Conservation (phyloP, 2,329 filamentous ascomycete genomes). For the Paecilomyces sp. region DNA sequence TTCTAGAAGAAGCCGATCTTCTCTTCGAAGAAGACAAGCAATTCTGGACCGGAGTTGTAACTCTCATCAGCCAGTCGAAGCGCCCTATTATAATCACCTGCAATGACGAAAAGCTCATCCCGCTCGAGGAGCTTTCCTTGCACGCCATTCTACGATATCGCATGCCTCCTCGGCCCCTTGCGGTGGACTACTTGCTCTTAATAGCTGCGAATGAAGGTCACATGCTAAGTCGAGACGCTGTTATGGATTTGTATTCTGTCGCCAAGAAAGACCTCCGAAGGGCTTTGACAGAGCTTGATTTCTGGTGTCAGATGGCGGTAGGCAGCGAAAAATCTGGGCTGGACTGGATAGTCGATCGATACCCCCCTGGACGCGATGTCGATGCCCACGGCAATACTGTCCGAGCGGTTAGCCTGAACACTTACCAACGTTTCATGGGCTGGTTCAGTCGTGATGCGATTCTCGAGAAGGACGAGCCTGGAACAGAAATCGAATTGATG, state of each 20-base stretch:
- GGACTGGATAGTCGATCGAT: slow-evolving; percentile 79
- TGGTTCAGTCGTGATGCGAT: slow-evolving; percentile 59
- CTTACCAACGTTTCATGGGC: slow-evolving; percentile 73
- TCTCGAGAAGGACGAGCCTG: slow-evolving; percentile 29
- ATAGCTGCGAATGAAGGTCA: slow-evolving; percentile 88
- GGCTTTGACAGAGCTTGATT: slow-evolving; percentile 75
- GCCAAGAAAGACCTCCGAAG: slow-evolving; percentile 69
- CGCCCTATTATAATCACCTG: slow-evolving; percentile 93
- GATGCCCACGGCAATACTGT: slow-evolving; percentile 61
- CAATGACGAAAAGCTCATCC: slow-evolving; percentile 80
- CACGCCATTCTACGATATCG: slow-evolving; percentile 78
- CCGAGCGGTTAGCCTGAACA: slow-evolving; percentile 73
- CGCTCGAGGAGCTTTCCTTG: slow-evolving; percentile 64
- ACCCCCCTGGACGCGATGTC: slow-evolving; percentile 63
- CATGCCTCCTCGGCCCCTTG: slow-evolving; percentile 58
- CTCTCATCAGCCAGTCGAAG: slow-evolving; percentile 75
- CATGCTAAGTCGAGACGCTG: slow-evolving; percentile 58
- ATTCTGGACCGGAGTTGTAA: slow-evolving; percentile 79
- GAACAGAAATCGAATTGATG: slow-evolving; percentile 56
- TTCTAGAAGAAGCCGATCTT: slow-evolving; percentile 89
- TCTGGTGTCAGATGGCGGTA: slow-evolving; percentile 95
- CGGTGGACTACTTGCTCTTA: slow-evolving; percentile 72
- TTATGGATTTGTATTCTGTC: slow-evolving; percentile 63
- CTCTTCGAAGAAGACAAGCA: slow-evolving; percentile 93
- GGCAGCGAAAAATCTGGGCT: slow-evolving; percentile 83